Evolutionary conservation across 768 basidiomycete species (phyloP).

Genomic region (Exidia glandulosa): DNA sequence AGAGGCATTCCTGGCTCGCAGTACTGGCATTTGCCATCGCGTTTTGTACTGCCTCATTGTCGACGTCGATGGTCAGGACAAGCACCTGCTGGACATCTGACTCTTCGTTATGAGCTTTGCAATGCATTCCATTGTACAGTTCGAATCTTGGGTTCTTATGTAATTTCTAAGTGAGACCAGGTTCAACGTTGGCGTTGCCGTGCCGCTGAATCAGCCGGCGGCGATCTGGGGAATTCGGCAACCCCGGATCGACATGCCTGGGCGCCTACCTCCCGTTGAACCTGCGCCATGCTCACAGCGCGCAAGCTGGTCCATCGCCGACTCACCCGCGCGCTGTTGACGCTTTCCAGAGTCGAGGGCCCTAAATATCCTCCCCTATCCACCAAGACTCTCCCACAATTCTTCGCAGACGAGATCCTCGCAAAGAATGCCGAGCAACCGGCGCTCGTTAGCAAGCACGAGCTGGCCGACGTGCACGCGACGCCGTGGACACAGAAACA

Average conservation of each 20-base stretch:
- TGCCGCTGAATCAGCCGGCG: no score
- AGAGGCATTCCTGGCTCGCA: no score
- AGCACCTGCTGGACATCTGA: no score
- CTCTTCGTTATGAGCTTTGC: no score
- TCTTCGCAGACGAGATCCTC: conserved; percentile 49
- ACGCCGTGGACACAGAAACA: conserved; percentile 48
- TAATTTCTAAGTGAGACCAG: no score
- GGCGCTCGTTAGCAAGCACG: conserved; percentile 55
- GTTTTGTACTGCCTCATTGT: no score
- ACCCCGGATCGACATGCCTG: background rate
- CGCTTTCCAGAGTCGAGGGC: conserved; percentile 47
- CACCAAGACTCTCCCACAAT: conserved; percentile 45
- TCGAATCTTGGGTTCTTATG: no score
- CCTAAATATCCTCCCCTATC: conserved; percentile 45
- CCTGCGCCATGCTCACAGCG: background rate
- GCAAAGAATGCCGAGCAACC: conserved; percentile 36
- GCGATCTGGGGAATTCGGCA: no score
- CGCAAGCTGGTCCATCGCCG: background rate
- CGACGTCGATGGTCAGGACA: no score
- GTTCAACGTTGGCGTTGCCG: no score
- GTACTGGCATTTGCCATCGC: no score
- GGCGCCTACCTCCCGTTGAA: background rate
- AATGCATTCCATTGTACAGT: no score
- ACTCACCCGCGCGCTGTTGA: conserved; percentile 14
- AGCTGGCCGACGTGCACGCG: conserved; percentile 45